A percentile compares a stretch with the other conserved stretches of the same genome.
These are phyloP conservation scores for Dissophora ornata DNA, from an alignment of 192 early-diverging fungal species.

Conservation along the genomic window DNA sequence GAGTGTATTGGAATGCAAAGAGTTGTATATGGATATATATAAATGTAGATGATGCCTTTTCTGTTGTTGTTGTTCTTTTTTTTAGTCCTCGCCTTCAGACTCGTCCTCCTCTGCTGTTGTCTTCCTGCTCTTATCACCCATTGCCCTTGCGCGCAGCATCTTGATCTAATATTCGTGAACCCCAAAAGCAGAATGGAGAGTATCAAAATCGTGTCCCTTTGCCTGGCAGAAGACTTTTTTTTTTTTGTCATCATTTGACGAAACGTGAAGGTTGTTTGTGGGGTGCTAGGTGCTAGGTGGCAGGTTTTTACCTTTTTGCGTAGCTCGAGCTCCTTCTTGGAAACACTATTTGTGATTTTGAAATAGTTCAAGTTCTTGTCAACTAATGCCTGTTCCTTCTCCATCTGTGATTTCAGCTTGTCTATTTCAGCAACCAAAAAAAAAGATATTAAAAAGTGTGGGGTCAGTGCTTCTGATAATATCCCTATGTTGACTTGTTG, in stretches of 20 bases:
- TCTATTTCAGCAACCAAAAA: no score
- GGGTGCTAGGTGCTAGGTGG: not conserved
- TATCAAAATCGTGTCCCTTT: no score
- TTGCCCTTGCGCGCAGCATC: constrained; percentile 26
- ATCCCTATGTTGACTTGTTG: no score
- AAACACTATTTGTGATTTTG: constrained; percentile 32
- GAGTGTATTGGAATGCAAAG: no score
- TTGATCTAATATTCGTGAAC: no score
- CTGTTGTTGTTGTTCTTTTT: no score
- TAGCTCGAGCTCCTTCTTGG: constrained; percentile 51
- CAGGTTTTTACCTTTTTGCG: constrained; percentile 29
- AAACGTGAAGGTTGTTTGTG: not conserved
- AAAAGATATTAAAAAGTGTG: no score
- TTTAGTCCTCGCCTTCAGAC: constrained; percentile 43
- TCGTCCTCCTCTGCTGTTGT: constrained; percentile 29
- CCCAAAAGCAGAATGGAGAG: no score
- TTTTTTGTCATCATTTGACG: no score
- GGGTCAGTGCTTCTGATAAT: no score
- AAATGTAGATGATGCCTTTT: no score
- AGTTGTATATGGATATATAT: not conserved
- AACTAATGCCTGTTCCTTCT: constrained; percentile 29
- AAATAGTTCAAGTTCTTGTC: constrained; percentile 41
- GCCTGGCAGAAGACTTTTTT: no score
- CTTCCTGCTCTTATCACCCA: constrained; percentile 22
- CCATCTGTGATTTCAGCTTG: constrained; percentile 26